Evolutionary conservation across 768 basidiomycete genomes (phyloP).

Genomic region (Lactifluus hygrophoroides): DNA sequence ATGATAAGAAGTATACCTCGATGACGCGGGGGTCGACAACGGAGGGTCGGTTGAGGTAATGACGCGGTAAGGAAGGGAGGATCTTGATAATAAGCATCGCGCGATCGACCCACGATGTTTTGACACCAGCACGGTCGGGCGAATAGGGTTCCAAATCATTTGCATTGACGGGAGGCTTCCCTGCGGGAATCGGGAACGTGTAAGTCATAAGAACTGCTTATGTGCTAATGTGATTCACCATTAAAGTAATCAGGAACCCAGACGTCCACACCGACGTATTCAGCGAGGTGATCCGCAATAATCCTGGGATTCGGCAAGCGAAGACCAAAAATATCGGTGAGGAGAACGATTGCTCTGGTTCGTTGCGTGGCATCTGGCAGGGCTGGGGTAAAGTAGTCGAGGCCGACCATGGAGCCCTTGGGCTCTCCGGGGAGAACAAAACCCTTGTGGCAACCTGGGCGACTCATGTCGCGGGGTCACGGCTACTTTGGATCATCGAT

Average conservation of each 20-base stretch:
- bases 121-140: slow-evolving; percentile 27
- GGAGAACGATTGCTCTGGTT: slow-evolving; percentile 39
- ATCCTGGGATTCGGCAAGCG: slow-evolving; percentile 45
- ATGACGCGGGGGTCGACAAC: slow-evolving; percentile 25
- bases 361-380: slow-evolving; percentile 9
- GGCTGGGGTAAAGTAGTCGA: slow-evolving; percentile 38
- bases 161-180: slow-evolving; percentile 25
- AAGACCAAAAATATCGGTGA: slow-evolving; percentile 52
- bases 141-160: slow-evolving; percentile 26
- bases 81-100: slow-evolving; percentile 20
- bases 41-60: slow-evolving; percentile 24
- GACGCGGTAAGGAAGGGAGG: slow-evolving; percentile 20
- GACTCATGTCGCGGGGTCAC: slow-evolving; percentile 17
- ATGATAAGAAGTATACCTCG: slow-evolving; percentile 19
- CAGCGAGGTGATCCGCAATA: slow-evolving; percentile 46
- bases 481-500: too few relatives aligned
- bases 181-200: slow-evolving; percentile 15
- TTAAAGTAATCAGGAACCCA: slow-evolving; percentile 56
- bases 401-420: slow-evolving; percentile 33
- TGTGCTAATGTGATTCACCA: slow-evolving; percentile 29
- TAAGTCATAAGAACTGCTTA: neutral
- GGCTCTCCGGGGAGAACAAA: slow-evolving; percentile 39
- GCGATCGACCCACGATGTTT: slow-evolving; percentile 17
- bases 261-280: slow-evolving; percentile 45
- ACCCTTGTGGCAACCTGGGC: slow-evolving; percentile 33